phyloP scores from a whole-genome alignment of 2,329 filamentous ascomycete genomes.

The Fusarium austroafricanum region DNA sequence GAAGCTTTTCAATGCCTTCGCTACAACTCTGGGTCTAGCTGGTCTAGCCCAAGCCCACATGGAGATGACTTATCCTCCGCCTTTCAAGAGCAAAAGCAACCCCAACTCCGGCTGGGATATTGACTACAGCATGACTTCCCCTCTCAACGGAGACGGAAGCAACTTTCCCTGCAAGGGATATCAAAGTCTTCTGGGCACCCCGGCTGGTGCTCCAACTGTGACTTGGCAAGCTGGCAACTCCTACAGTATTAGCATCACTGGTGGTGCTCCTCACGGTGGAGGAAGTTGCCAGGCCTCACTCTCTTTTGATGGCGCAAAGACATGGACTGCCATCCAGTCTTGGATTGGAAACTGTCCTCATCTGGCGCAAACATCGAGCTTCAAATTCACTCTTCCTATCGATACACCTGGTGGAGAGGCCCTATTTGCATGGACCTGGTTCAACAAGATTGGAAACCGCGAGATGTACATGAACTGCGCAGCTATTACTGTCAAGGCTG shows the following conservation, averaged over 20 bases:
- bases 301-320: slow-evolving; percentile 76
- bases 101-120: slow-evolving; percentile 58
- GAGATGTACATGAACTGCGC: slow-evolving; percentile 92
- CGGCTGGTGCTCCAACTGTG: slow-evolving; percentile 64
- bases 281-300: slow-evolving; percentile 81
- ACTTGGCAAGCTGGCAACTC: slow-evolving; percentile 71
- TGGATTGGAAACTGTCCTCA: slow-evolving; percentile 65
- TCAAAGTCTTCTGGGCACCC: slow-evolving; percentile 59
- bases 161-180: slow-evolving; percentile 82
- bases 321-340: slow-evolving; percentile 74
- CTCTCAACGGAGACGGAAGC: slow-evolving; percentile 67
- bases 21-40: slow-evolving; percentile 55
- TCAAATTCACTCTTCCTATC: slow-evolving; percentile 73
- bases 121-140: slow-evolving; percentile 79
- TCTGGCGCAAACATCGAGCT: slow-evolving; percentile 57
- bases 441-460: slow-evolving; percentile 79
- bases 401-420: slow-evolving; percentile 59
- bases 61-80: slow-evolving; percentile 64
- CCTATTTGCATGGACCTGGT: slow-evolving; percentile 81
- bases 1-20: slow-evolving; percentile 41
- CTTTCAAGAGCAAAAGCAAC: slow-evolving; percentile 65
- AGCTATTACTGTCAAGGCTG: slow-evolving; percentile 68
- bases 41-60: slow-evolving; percentile 64
- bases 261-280: slow-evolving; percentile 71
- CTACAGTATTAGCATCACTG: slow-evolving; percentile 72